Evolutionary conservation across 306 rosid genomes (phyloP), one percentile per base, ranked within the genome.

Genomic region (Dalbergia oliveri): DNA sequence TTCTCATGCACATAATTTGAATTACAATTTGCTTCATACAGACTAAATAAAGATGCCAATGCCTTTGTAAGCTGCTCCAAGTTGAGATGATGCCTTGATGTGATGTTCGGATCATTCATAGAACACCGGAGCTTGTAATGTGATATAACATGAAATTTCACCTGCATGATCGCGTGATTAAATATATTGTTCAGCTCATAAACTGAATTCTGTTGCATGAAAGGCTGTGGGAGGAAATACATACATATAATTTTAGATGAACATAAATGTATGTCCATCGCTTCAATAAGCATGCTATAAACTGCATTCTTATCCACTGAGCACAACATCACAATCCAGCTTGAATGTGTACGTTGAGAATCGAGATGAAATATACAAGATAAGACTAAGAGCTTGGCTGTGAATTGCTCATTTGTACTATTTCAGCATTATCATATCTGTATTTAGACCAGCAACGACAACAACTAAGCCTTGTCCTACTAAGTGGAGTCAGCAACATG

Each of bases 51-150:
- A 61, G 97, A 87, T 35, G 91, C 60, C 84, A 95, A 81, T 49
- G 99, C 79, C 90, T 95, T 95, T 3, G 93, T 81, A 67, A 95
- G 98, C 84, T 93, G 99, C 76, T 95, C 97, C 97, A 83, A 69
- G 88, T 91, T 93, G 66, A 95, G 97, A 86, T 91, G 87, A 79
- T 85, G 97, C 81, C 87, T 63, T 68, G 99, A 90, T 84, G 97
- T 83, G 7, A 84, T 84, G 71, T 87, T 89, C 63, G 90, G 85
- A 84, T 84, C 84, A 61, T 86, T 69, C 78, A 80, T 73, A 66
- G 86, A 80, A 78, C 79, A 44, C 60, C 81, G 77, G 62, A 95
- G 94, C 86, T 79, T 91, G 90, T 84, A 78, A 86, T 89, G 91
- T 66, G 98, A 93, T 69, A 88, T 80, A 79, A 91, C 81, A 76